phyloP scores from a whole-genome alignment of 192 early-diverging fungal genomes.

The Polychytrium aggregatum region DNA sequence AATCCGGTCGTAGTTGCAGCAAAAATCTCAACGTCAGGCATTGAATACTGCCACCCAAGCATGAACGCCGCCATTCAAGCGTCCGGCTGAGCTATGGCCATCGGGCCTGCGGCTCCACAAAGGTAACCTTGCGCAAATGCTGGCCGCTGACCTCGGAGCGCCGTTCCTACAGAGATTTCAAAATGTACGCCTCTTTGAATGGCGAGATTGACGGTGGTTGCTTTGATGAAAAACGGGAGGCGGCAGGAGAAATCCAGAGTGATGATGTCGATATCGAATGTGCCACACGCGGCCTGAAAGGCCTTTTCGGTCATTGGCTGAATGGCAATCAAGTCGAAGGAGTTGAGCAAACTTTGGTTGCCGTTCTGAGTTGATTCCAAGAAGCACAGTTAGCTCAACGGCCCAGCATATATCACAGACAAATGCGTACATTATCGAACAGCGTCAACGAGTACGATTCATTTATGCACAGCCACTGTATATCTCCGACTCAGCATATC shows the following conservation, averaged over 20 bases:
- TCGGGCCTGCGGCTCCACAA: constrained; percentile 1
- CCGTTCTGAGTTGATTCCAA: constrained; percentile 2
- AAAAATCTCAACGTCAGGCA: neutral
- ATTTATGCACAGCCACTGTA: neutral
- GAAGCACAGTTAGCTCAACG: neutral
- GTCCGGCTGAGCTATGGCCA: neutral
- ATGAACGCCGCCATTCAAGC: neutral
- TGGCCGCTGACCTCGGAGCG: constrained; percentile 46
- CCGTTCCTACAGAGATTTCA: constrained; percentile 60
- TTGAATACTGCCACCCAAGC: neutral
- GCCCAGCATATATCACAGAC: no score
- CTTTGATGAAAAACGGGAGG: constrained; percentile 58
- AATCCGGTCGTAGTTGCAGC: neutral
- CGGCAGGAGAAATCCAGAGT: constrained; percentile 55
- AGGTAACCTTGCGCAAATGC: no score
- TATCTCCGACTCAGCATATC: neutral
- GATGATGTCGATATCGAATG: constrained; percentile 71
- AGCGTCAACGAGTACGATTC: neutral
- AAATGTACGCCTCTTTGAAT: constrained; percentile 67
- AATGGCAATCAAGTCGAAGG: constrained; percentile 60
- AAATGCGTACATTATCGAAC: no score
- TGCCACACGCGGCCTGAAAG: constrained; percentile 55
- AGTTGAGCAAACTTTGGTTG: constrained; percentile 11
- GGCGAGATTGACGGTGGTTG: constrained; percentile 52
- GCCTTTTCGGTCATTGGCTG: constrained; percentile 60